Base-by-base conservation (phyloP, 768 basidiomycete species). In the Podaxis sp. region DNA sequence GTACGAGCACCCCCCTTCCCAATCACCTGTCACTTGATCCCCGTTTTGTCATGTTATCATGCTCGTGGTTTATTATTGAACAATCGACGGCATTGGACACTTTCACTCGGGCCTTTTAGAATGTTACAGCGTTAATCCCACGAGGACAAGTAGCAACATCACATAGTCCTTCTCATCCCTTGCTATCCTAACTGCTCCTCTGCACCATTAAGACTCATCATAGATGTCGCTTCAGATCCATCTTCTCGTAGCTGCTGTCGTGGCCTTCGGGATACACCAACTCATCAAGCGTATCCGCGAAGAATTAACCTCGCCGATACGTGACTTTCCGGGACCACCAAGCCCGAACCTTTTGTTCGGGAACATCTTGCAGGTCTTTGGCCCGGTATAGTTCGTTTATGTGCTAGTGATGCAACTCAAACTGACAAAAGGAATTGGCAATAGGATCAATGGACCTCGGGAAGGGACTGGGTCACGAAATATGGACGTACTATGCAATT, bases 401-500 rank as follows among this genome's bases (percentile, higher is more conserved):
- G 22, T n/a, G 17, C 11, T 20, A 41, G 40, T 49, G 48, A 49
- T 24, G 41, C n/a, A 24, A 49, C 2, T 4, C 20, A 49, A 20
- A 12, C 12, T 24, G 17, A 24, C 48, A 49, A 33, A 33, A 33
- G 33, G 48, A n/a, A 72, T 71, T 78, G 74, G 12, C 28, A 26
- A 10, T 33, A 58, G 56, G n/a, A n/a, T n/a, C 74, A 76, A 54
- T 70, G 69, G 17, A 66, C 69, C 6, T 60, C 77, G 4, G 69
- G 77, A 20, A 75, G 79, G 38, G 59, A 75, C 66, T 85, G 83
- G 84, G 66, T 78, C 1, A 67, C 74, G 44, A 68, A 82, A 62
- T 83, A 84, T 65, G 86, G 86, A 0, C 60, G 67, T 1, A 82
- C 81, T 1, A 60, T 86, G 50, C 74, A 65, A 56, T 85, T 80